These are phyloP conservation scores for Chlorella sp. DNA, from an alignment of 139 green algal genomes.

Conservation along the genomic window DNA sequence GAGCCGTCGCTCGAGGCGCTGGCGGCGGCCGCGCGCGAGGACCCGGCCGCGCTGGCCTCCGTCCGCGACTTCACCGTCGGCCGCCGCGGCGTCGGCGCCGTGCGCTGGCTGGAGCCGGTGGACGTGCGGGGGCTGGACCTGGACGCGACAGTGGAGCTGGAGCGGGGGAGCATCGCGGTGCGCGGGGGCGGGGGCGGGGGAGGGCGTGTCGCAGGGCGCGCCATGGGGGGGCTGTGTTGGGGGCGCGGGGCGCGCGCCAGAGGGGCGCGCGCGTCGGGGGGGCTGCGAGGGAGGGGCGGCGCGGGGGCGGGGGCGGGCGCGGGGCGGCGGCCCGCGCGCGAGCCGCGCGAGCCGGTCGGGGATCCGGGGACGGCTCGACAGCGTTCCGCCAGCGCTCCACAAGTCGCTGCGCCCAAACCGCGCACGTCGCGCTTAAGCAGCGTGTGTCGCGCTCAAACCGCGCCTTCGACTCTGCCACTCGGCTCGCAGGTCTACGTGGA, in stretches of 20 bases:
- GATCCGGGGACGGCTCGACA: too few relatives aligned
- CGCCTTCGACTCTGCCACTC: not conserved
- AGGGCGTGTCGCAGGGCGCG: not conserved
- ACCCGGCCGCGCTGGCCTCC: slow-evolving; percentile 45
- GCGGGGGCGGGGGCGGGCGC: not conserved
- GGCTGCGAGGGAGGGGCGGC: not conserved
- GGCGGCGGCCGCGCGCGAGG: slow-evolving; percentile 56
- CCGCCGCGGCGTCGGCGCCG: slow-evolving; percentile 58
- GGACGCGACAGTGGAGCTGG: slow-evolving; percentile 70
- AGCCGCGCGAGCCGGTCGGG: too few relatives aligned
- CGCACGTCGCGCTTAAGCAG: too few relatives aligned
- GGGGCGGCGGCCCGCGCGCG: too few relatives aligned
- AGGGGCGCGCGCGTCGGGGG: too few relatives aligned
- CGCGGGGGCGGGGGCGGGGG: not conserved
- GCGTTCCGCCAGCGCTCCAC: too few relatives aligned
- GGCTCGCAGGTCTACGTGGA: slow-evolving; percentile 71
- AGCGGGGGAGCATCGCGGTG: slow-evolving; percentile 43
- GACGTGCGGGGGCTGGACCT: slow-evolving; percentile 80
- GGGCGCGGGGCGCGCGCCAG: too few relatives aligned
- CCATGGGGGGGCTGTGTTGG: too few relatives aligned
- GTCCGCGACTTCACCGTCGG: slow-evolving; percentile 76
- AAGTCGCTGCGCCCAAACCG: too few relatives aligned
- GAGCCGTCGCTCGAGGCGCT: slow-evolving; percentile 61
- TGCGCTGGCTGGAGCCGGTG: slow-evolving; percentile 82
- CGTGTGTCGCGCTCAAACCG: too few relatives aligned